Evolutionary conservation across 1,284 basidiomycete species (phyloP), one percentile per base, ranked within the genome.

Genomic region (Melampsora abietis-canadensis): DNA sequence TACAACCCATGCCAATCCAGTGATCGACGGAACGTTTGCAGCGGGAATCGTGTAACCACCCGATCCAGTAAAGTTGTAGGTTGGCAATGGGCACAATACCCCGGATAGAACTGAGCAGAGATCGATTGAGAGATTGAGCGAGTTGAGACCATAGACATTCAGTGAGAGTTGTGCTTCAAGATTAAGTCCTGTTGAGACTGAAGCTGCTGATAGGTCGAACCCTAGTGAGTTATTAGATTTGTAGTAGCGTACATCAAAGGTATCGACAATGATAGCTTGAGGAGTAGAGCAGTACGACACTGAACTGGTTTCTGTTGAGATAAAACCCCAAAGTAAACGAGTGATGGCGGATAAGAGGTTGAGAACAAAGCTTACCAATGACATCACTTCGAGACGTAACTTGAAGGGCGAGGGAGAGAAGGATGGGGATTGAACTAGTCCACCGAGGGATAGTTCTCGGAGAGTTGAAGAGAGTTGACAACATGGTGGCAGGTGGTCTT

Each of bases 211-310:
- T 19, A 82, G 73, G 48, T 79, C 78, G 64, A 82, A 81, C 62
- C 79, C 79, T 65, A 82, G 76, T 1, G 80, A 79, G 17, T 75
- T 63, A 66, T 81, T 81, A 24, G 78, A 75, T 24, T 78, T 78
- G 66, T 77, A 80, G 76, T 79, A 79, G 12, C 72, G 76, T 21
- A 81, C 76, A 27, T 78, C 77, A 62, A 81, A 77, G 14, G 76
- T 76, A 12, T 77, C 77, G 47, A 82, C 77, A 34, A 81, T 51
- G 66, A 82, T 78, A 61, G 79, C 79, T 46, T 77, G 76, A 0
- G 81, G 81, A 21, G 77, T 76, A 30, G 78, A 76, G 73, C 81
- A 82, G 68, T 81, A 82, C 10, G 80, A 79, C 1, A 78, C 78
- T 5, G 80, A 80, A 1, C 78, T 79, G 14, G 81, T 81, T 68